Evolutionary conservation across 2,329 filamentous ascomycete species (phyloP), one percentile per base, ranked within the genome.

Genomic region (Geosmithia flava): DNA sequence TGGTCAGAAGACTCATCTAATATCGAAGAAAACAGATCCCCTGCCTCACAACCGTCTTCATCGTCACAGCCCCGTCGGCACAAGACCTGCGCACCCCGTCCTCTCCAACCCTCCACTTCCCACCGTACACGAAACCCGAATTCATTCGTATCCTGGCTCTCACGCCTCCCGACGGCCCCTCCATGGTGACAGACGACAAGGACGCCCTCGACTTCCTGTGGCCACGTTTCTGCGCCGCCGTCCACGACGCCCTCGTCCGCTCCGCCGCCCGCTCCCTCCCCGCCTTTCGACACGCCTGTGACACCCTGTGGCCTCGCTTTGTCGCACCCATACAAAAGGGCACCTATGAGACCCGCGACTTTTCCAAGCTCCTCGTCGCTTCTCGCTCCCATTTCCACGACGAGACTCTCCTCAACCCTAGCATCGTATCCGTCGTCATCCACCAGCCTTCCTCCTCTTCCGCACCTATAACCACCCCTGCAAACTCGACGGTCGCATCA

Each of bases 211-310:
- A 69, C 45, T 84, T 85, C 64, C 76, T 91, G 16, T 93, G 86
- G 85, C 70, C 79, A 15, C 81, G 88, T 43, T 97, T 95, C 68
- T 80, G 83, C 52, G 80, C 80, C 45, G 87, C 87, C 4, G 81
- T 95, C 15, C 93, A 94, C 73, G 93, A 98, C 60, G 81, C 90
- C 1, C 72, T 97, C 13, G 80, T 84, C 45, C 87, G 84, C 53
- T 81, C 87, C 44, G 88, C 88, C 3, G 85, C 85, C 1, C 81
- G 89, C 46, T 89, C 91, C 39, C 72, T 97, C 15, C 74, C 84
- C 1, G 77, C 78, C 11, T 89, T 95, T 55, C 74, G 71, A 3
- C 75, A 78, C 37, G 78, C 84, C 46, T 89, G 85, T 58, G 65
- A 78, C 45, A 78, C 81, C 42, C 75, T 97, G 19, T 98, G 93